These are phyloP conservation scores for Quercus rubra DNA, from an alignment of 306 rosid species.

Conservation along the genomic window DNA sequence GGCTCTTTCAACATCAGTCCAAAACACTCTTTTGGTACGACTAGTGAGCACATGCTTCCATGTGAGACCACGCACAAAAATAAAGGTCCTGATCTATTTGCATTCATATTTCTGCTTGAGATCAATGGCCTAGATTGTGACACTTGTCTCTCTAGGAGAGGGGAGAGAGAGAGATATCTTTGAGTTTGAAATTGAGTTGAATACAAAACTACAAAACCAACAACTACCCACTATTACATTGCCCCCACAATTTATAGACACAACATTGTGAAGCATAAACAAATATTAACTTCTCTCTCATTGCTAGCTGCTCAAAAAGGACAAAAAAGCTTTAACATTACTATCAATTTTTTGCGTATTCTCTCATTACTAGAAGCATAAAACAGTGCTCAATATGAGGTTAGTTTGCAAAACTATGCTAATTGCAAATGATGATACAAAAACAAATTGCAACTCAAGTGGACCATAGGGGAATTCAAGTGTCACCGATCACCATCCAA, in stretches of 20 bases:
- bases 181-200: constrained; percentile 31
- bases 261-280: constrained; percentile 10
- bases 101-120: not conserved
- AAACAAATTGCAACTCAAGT: not conserved
- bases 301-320: constrained; percentile 14
- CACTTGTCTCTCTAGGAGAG: constrained; percentile 2
- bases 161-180: constrained; percentile 4
- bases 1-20: constrained; percentile 53
- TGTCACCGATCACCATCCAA: constrained; percentile 35
- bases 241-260: constrained; percentile 19
- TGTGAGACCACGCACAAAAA: constrained; percentile 39
- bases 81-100: constrained; percentile 27
- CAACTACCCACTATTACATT: constrained; percentile 10
- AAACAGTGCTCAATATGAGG: too few relatives aligned
- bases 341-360: too few relatives aligned
- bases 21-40: constrained; percentile 47
- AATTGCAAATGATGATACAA: too few relatives aligned
- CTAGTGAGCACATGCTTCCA: constrained; percentile 62
- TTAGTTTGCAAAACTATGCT: too few relatives aligned
- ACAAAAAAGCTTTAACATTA: not conserved
- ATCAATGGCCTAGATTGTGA: constrained; percentile 25
- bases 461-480: not conserved
- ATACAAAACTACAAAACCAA: constrained; percentile 18
- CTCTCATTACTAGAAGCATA: too few relatives aligned
- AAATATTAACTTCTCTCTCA: not conserved